Percentiles rank a stretch among this genome's conserved stretches.
These are phyloP conservation scores for Pelargonium nanum DNA, from an alignment of 345 rosid species.

Conservation along the genomic window DNA sequence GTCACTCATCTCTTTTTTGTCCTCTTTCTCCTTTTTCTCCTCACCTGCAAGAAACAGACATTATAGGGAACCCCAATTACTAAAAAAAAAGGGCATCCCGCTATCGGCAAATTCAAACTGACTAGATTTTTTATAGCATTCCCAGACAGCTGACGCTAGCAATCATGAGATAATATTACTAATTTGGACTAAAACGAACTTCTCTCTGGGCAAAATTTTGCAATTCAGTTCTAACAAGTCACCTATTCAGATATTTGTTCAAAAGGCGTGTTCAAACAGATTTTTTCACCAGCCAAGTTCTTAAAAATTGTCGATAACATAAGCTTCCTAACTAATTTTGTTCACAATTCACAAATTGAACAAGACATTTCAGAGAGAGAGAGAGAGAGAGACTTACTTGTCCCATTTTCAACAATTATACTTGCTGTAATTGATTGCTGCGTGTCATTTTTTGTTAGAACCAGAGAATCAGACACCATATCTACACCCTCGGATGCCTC, in stretches of 20 bases:
- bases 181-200: background rate
- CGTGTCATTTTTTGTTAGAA: conserved; percentile 17
- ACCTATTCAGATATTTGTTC: too few relatives aligned
- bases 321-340: background rate
- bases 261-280: background rate
- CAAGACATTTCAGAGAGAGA: background rate
- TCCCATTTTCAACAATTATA: conserved; percentile 5
- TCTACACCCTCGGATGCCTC: conserved; percentile 31
- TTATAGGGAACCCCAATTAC: conserved; percentile 2
- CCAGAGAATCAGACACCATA: conserved; percentile 23
- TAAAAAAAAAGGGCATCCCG: background rate
- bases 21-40: conserved; percentile 25
- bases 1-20: conserved; percentile 31
- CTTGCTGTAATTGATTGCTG: conserved; percentile 12
- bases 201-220: too few relatives aligned
- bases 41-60: conserved; percentile 15
- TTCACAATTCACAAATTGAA: too few relatives aligned
- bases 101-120: background rate
- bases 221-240: too few relatives aligned
- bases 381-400: conserved; percentile 8
- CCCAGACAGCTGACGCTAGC: background rate
- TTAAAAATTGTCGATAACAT: too few relatives aligned
- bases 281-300: background rate
- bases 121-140: conserved; percentile 1
- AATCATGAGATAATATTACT: background rate